Base-by-base conservation (phyloP, 2,329 filamentous ascomycete species). In the Pyrenophora tritici-repentis region DNA sequence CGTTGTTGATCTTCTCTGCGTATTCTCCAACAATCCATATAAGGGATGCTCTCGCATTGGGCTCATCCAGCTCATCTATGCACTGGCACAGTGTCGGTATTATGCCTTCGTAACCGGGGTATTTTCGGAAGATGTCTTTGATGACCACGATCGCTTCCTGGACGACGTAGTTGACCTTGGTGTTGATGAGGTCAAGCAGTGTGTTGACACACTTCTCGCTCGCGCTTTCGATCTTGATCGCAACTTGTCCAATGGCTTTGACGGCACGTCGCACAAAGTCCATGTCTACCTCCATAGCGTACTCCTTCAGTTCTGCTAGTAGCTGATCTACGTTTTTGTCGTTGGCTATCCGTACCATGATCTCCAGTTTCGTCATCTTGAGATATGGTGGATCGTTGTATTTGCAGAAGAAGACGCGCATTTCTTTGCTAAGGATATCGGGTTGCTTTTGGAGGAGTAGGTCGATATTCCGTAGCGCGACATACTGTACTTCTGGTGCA, bases 1-100 rank as follows among this genome's bases (percentile, higher is more conserved):
- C 94, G 66, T 99, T 97, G 77, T 85, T 96, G 68, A 99, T 99
- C 81, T 99, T 99, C 79, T 99, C 94, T 0, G 94, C 94, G 71
- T 99, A 99, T 73, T 99, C 94, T 62, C 94, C 94, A 5, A 99
- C 93, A 62, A 99, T 97, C 94, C 94, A 99, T 67, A 99, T 97
- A 53, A 99, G 79, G 17, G 93, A 89, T 2, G 89, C 92, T 67
- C 94, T 82, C 6, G 94, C 94, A 65, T 91, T 87, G 1, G 93
- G 92, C 74, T 99, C 94, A 69, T 99, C 94, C 60, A 99, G 76
- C 64, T 99, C 94, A 66, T 99, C 94, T 55, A 99, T 97, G 70
- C 96, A 91, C 73, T 97, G 86, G 79, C 95, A 99, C 12, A 99
- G 82, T 0, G 91, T 96, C 2, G 93, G 93, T 64, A 99, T 99